Evolutionary conservation across 805 yeast species (phyloP), one percentile per base, ranked within the genome.

Genomic region (Metschnikowia lunata): DNA sequence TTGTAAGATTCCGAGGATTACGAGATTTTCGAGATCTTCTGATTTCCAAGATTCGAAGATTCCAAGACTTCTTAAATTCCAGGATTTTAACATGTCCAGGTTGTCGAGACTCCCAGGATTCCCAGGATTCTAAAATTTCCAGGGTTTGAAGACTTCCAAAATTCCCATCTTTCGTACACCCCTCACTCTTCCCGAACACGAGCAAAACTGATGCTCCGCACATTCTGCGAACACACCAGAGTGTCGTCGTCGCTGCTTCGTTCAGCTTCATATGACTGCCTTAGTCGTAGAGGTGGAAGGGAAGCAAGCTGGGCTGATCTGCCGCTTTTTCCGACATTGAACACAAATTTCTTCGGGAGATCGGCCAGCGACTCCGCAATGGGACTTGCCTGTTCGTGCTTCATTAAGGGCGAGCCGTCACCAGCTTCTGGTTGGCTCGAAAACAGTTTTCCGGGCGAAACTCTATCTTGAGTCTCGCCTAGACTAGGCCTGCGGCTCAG

Each of bases 121-220:
- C n/a, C n/a, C n/a, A n/a, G n/a, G n/a, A n/a, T n/a, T n/a, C n/a
- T n/a, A n/a, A n/a, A n/a, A n/a, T n/a, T n/a, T n/a, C n/a, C n/a
- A n/a, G n/a, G n/a, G n/a, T n/a, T n/a, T n/a, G n/a, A n/a, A n/a
- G n/a, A n/a, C n/a, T n/a, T n/a, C n/a, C n/a, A n/a, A n/a, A n/a
- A n/a, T n/a, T n/a, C n/a, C n/a, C n/a, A n/a, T n/a, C n/a, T n/a
- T n/a, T n/a, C n/a, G n/a, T n/a, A n/a, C n/a, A n/a, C n/a, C n/a
- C n/a, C n/a, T n/a, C n/a, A n/a, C n/a, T 47, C 54, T 28, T 51
- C 56, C 10, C 56, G 36, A 11, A 52, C 48, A 8, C 56, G 30
- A 6, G 54, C 52, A 31, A 52, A 52, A 32, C 55, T 52, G 34
- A 52, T 52, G 30, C 54, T 50, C 34, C 48, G 41, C 26, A 52